These are phyloP conservation scores for Blastomyces emzantsi DNA, from an alignment of 2,329 filamentous ascomycete species.

Conservation along the genomic window DNA sequence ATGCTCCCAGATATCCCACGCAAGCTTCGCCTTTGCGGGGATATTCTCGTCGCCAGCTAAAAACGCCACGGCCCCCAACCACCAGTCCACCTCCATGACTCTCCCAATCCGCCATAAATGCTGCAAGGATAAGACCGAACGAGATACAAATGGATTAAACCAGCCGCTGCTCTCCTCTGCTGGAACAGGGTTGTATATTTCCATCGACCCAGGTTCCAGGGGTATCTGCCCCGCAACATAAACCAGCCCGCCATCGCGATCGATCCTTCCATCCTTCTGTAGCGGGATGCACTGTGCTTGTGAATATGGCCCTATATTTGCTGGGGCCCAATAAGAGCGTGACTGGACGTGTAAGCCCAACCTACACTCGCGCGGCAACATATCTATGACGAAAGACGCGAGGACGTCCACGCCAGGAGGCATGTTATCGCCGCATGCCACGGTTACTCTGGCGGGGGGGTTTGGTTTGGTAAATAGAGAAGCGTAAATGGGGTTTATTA, in stretches of 20 bases:
- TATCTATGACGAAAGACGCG: conserved; percentile 44
- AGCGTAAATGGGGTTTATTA: conserved; percentile 67
- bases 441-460: conserved; percentile 74
- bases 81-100: conserved; percentile 63
- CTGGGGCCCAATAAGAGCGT: conserved; percentile 92
- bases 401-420: conserved; percentile 54
- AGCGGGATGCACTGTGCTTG: conserved; percentile 62
- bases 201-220: conserved; percentile 72
- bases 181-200: conserved; percentile 26
- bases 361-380: conserved; percentile 25
- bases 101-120: conserved; percentile 78
- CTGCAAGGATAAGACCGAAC: conserved; percentile 68
- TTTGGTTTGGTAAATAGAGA: conserved; percentile 66
- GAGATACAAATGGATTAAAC: conserved; percentile 42
- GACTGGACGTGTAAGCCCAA: conserved; percentile 78
- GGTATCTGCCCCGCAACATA: conserved; percentile 88
- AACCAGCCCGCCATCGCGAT: conserved; percentile 35
- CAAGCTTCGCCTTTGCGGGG: conserved; percentile 29
- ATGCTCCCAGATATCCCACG: conserved; percentile 40
- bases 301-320: conserved; percentile 95
- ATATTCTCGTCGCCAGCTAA: conserved; percentile 43
- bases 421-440: conserved; percentile 63
- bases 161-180: conserved; percentile 12
- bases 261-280: conserved; percentile 21
- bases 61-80: conserved; percentile 68